Evolutionary conservation across 148 eudicot species (phyloP), one percentile per base, ranked within the genome.

Genomic region (Drosera capensis): DNA sequence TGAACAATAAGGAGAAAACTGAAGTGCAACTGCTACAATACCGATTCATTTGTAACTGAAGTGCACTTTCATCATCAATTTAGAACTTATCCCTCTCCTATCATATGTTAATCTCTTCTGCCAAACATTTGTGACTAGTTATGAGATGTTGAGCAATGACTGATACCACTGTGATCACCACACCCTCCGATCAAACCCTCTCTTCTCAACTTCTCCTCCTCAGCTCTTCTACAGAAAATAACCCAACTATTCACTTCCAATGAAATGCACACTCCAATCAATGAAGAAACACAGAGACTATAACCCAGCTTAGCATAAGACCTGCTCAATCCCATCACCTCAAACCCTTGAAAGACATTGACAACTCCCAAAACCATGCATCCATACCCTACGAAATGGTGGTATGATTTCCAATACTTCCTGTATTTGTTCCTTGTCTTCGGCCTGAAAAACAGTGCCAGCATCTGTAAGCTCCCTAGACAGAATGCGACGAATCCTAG

Each of bases 201-300:
- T 45, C 72, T 88, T 59, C 66, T 88, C 67, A 88, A 49, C 58
- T 88, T 80, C 22, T 88, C 97, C 40, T 88, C 92, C 67, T 88
- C 73, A 5, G 92, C 77, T 48, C 73, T 88, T 52, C 97, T 84
- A 62, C 97, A 88, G 40, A 83, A 88, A 20, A 80, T 38, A 31
- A 88, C 82, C 97, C 97, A 88, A 54, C 92, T 63, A 69, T 88
- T 88, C 48, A 88, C 92, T 46, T 88, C 97, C 68, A 88, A 51
- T 13, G 94, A 92, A 25, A 88, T 57, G 46, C 86, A 71, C 34
- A 84, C 25, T 14, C 97, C 97, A 49, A 78, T 38, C 77, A 88
- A 69, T 1, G 78, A 68, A 1, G 94, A 75, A 14, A 88, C 49
- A 37, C 81, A 60, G 70, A 88, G 56, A 51, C 94, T 80, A 61